Evolutionary conservation across 2,329 filamentous ascomycete species (phyloP).

Genomic region (Bipolaris zeicola): DNA sequence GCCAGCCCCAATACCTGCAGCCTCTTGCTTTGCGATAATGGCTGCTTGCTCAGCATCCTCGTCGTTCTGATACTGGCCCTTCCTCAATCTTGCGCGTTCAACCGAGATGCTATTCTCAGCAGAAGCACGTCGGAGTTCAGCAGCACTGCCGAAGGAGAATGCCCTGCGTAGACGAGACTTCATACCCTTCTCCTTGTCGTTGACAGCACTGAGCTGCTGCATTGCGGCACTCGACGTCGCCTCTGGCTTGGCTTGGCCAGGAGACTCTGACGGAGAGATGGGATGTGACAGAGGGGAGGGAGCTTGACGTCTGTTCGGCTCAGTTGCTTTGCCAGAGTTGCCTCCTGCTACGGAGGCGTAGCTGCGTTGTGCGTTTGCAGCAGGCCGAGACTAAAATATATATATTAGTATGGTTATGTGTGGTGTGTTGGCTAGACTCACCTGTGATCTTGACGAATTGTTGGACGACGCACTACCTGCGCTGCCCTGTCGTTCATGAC

Average conservation of each 20-base stretch:
- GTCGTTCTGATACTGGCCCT: slow-evolving; percentile 59
- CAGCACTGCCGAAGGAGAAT: slow-evolving; percentile 95
- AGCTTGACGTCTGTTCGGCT: slow-evolving; percentile 50
- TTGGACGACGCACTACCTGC: slow-evolving; percentile 46
- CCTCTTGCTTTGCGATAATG: slow-evolving; percentile 92
- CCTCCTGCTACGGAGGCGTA: slow-evolving; percentile 26
- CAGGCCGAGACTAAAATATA: slow-evolving; percentile 31
- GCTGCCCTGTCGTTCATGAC: slow-evolving; percentile 47
- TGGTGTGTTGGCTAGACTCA: slow-evolving; percentile 23
- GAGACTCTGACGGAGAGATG: slow-evolving; percentile 45
- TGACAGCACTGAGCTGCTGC: slow-evolving; percentile 84
- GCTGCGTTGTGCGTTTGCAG: slow-evolving; percentile 23
- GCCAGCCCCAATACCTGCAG: slow-evolving; percentile 84
- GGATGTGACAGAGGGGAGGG: slow-evolving; percentile 57
- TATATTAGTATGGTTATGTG: not conserved
- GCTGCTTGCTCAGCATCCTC: slow-evolving; percentile 87
- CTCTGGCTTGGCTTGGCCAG: slow-evolving; percentile 23
- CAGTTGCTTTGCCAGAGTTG: slow-evolving; percentile 38
- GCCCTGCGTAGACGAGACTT: slow-evolving; percentile 88
- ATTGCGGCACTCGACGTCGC: slow-evolving; percentile 69
- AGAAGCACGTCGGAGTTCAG: slow-evolving; percentile 80
- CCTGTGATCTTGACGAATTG: slow-evolving; percentile 42
- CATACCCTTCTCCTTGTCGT: slow-evolving; percentile 81
- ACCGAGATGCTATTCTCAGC: slow-evolving; percentile 62
- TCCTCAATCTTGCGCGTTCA: slow-evolving; percentile 62